Evolutionary conservation across 352 stramenopile species (phyloP).

Genomic region (Phytophthora ramorum): DNA sequence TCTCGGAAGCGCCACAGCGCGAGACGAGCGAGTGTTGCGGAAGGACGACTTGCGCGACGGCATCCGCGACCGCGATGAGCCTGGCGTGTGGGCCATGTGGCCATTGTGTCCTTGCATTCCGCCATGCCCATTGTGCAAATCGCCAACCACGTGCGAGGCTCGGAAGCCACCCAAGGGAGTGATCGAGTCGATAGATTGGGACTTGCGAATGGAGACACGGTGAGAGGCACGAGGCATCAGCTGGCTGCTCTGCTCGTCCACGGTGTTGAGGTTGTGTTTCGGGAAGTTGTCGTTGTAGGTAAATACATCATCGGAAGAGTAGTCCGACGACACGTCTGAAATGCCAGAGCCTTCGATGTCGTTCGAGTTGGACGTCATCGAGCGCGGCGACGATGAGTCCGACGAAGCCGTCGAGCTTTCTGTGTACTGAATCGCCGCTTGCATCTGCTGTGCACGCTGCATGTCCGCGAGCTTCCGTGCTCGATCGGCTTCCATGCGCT

Average conservation of each 20-base stretch:
- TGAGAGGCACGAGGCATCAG: conserved; percentile 41
- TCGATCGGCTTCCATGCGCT: conserved; percentile 33
- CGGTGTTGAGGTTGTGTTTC: conserved; percentile 74
- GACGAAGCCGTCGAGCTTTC: conserved; percentile 81
- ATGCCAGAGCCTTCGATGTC: conserved; percentile 68
- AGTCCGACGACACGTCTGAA: conserved; percentile 61
- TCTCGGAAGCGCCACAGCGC: conserved; percentile 71
- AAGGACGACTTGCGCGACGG: conserved; percentile 80
- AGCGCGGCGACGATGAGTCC: conserved; percentile 58
- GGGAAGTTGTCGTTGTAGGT: conserved; percentile 57
- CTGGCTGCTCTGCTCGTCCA: conserved; percentile 77
- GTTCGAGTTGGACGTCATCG: conserved; percentile 76
- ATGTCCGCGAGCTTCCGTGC: conserved; percentile 28
- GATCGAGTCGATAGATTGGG: conserved; percentile 60
- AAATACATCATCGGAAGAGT: conserved; percentile 70
- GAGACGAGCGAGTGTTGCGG: conserved; percentile 76
- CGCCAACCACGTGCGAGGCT: conserved; percentile 53
- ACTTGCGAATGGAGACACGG: conserved; percentile 51
- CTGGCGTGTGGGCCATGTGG: conserved; percentile 33
- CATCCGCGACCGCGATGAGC: conserved; percentile 22
- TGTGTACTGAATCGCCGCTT: conserved; percentile 53
- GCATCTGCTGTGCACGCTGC: conserved; percentile 37
- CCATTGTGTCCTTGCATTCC: conserved; percentile 27
- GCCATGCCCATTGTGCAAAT: conserved; percentile 24
- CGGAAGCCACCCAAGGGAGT: conserved; percentile 43